Evolutionary conservation across 805 yeast genomes (phyloP), one percentile per base, ranked within the genome.

Genomic region (Kuraishia hungarica): DNA sequence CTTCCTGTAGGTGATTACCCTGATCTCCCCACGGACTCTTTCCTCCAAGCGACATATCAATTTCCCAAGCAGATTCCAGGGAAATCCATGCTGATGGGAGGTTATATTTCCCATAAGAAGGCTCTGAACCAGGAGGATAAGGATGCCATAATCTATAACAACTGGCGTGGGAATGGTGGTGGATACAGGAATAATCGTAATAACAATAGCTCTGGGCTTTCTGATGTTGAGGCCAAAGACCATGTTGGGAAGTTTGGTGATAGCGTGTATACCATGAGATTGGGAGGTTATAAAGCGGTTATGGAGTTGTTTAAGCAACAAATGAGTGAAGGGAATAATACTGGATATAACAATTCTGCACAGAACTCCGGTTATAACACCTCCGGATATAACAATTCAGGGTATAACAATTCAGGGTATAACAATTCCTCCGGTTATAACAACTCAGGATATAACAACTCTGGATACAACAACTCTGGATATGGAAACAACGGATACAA

Each of bases 41-140:
- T 67, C 60, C 63, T 77, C 50, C 72, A 67, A 55, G 70, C 82
- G 2, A 73, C 74, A 51, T 93, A 86, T 63, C 65, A 74, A 50
- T 78, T 85, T 79, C 93, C 96, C 2, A 71, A 75, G 1, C 73
- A 78, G 57, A 73, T 72, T 46, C 75, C 70, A 2, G 86, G 90
- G 35, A 94, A 93, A 66, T 86, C 96, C 1, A 87, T 94, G 87
- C 73, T 93, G 22, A 68, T 93, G 59, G 87, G 84, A 51, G 97
- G 97, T 0, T 89, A 75, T 64, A 81, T 83, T 57, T 79, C 90
- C 4, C 86, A 83, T 57, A 71, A 72, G 39, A 75, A 76, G 20
- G 84, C 84, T 7, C 72, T 93, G 51, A 82, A 82, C 3, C 81
- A 79, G 47, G 86, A 84, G 51, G 97, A 92, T 62, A 79, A 76